Evolutionary conservation across 331 rosid genomes (phyloP), one percentile per base, ranked within the genome.

Genomic region (Phaseolus coccineus): DNA sequence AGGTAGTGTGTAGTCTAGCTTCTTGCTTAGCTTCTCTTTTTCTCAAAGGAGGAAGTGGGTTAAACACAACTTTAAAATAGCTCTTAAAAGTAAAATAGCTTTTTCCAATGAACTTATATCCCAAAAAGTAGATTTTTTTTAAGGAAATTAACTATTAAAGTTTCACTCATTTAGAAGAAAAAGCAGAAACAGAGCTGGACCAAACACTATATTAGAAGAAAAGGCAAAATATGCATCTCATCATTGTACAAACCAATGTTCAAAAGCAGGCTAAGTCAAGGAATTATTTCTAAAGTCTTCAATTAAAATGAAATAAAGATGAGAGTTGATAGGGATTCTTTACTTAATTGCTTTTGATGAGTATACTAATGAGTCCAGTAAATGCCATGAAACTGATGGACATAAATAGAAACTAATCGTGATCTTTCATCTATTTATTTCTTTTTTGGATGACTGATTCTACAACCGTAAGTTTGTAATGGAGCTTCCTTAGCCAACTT

Each of bases 241-340:
- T 64, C 2, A 42, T 42, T 58, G 19, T 33, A 30, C 11, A 6
- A 24, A 51, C 22, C 61, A 46, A 51, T 35, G 24, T 35, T 61
- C 6, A 39, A 73, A 51, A 37, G 51, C 40, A 80, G 58, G 56
- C 28, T 53, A 48, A 28, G 22, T 11, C 15, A 72, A 12, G 19
- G 13, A 16, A 52, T 28, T 22, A 3, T 53, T 64, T 53, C 31
- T 19, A 33, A 46, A 16, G 33, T 53, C 51, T 40, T 80, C 37
- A 19, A 31, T 13, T 39, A 24, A 73, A 64, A 52, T 1, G 27
- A 68, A 74, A 50, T 10, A 58, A 48, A 37, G 68, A 78, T 53
- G 81, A 79, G 55, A 6, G 82, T 35, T 75, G 69, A 80, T 76
- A 46, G 57, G 40, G 77, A 51, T 61, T 74, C 75, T 73, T 59